Evolutionary conservation across 2,329 filamentous ascomycete genomes (phyloP).

Genomic region (Spiromastix sp.): DNA sequence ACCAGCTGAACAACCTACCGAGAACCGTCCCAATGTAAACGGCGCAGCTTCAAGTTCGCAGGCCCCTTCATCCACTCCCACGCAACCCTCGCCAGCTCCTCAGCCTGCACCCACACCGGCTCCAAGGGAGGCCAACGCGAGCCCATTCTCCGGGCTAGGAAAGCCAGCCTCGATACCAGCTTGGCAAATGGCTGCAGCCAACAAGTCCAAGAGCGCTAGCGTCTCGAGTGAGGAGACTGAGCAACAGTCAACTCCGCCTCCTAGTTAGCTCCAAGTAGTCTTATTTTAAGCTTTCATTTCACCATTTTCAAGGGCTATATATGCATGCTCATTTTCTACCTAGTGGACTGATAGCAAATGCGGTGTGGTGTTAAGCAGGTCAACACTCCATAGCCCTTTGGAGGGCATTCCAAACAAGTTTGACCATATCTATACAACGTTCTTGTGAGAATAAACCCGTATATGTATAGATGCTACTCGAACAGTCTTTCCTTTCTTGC

Average conservation of each 20-base stretch:
- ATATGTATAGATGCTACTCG: no score
- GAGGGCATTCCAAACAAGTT: no score
- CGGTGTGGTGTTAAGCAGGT: no score
- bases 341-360: no score
- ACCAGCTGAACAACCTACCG: slow-evolving; percentile 16
- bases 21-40: slow-evolving; percentile 17
- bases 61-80: slow-evolving; percentile 18
- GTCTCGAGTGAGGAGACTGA: no score
- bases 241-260: slow-evolving; percentile 21
- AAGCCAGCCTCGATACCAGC: slow-evolving; percentile 60
- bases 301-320: no score
- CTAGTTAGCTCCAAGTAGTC: slow-evolving; percentile 22
- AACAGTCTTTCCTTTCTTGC: no score
- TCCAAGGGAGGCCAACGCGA: slow-evolving; percentile 23
- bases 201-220: slow-evolving; percentile 32
- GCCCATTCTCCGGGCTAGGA: slow-evolving; percentile 40
- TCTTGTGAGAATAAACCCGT: no score
- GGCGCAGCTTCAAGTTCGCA: slow-evolving; percentile 18
- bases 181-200: slow-evolving; percentile 66
- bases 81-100: slow-evolving; percentile 14
- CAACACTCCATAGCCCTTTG: no score
- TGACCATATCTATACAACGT: no score
- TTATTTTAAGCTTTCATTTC: no score
- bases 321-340: no score
- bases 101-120: slow-evolving; percentile 20